phyloP scores from a whole-genome alignment of 148 eudicot species.

The Vaccinium macrocarpon region DNA sequence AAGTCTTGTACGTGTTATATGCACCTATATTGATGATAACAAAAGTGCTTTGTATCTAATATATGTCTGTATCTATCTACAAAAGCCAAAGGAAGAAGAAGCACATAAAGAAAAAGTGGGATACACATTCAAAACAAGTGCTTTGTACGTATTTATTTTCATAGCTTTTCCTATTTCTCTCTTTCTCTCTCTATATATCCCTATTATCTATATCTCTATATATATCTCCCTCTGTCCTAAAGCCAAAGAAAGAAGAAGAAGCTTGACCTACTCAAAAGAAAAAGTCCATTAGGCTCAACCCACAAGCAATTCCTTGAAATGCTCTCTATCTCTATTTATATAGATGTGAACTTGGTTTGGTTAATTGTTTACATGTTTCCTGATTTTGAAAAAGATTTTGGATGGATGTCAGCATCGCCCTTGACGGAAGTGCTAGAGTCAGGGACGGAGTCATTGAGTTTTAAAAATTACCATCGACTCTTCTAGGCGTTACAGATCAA shows the following conservation, averaged over 20 bases:
- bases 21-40: neutral
- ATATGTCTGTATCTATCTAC: neutral
- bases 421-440: neutral
- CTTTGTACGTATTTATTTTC: neutral
- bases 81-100: neutral
- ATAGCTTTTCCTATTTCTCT: neutral
- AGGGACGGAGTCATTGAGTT: neutral
- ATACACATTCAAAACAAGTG: neutral
- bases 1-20: neutral
- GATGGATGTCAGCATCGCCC: neutral
- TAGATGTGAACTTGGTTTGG: neutral
- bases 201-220: no score
- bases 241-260: neutral
- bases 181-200: no score
- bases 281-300: neutral
- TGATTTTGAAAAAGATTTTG: neutral
- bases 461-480: neutral
- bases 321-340: neutral
- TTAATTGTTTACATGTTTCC: neutral
- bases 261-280: neutral
- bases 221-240: neutral
- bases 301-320: neutral
- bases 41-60: neutral
- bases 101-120: neutral
- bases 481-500: neutral